phyloP scores from a whole-genome alignment of 768 basidiomycete genomes.

The Melanogaster broomeanus region DNA sequence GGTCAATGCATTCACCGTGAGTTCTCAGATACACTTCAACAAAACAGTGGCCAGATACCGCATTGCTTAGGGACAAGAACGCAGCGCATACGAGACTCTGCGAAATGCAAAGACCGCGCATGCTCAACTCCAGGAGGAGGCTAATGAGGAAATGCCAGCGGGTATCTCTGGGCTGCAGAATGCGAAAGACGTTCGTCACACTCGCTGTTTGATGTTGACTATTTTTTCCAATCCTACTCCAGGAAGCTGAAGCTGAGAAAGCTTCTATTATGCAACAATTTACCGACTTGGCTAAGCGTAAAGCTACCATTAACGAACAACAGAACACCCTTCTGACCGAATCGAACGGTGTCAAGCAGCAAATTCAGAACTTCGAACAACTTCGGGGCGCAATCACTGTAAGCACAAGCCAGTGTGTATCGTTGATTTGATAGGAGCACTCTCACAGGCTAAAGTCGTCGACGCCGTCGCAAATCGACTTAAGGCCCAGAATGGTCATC shows the following conservation, averaged over 20 bases:
- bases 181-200: constrained; percentile 49
- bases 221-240: constrained; percentile 5
- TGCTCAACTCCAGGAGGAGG: constrained; percentile 52
- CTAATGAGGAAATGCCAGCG: constrained; percentile 69
- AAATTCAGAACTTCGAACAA: constrained; percentile 54
- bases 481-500: constrained; percentile 47
- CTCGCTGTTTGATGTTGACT: neutral
- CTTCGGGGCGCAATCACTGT: constrained; percentile 46
- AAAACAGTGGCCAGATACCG: neutral
- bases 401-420: constrained; percentile 15
- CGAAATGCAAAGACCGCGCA: constrained; percentile 38
- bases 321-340: constrained; percentile 46
- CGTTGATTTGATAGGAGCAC: neutral
- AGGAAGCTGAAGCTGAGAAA: constrained; percentile 63
- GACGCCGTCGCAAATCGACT: constrained; percentile 50
- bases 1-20: constrained; percentile 37
- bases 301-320: constrained; percentile 46
- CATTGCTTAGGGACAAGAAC: constrained; percentile 20
- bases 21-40: constrained; percentile 4
- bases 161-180: constrained; percentile 57
- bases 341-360: constrained; percentile 45
- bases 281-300: constrained; percentile 43
- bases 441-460: constrained; percentile 49
- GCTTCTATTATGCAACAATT: constrained; percentile 49
- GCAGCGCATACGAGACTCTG: constrained; percentile 20